Evolutionary conservation across 2,329 filamentous ascomycete genomes (phyloP).

Genomic region (Fusarium xyrophilum): DNA sequence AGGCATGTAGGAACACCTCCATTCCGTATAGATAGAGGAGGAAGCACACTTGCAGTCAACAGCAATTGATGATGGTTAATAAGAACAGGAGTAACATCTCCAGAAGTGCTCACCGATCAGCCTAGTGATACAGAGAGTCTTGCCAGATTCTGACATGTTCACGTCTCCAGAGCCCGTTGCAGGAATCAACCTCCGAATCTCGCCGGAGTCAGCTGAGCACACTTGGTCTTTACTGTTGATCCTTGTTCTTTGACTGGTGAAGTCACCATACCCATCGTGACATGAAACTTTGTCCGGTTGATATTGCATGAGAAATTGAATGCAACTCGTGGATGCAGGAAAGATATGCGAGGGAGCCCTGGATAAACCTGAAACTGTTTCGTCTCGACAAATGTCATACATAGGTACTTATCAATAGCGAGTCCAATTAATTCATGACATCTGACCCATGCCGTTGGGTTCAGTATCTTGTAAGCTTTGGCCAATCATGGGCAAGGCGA

Average conservation of each 20-base stretch:
- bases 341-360: background rate
- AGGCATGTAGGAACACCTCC: background rate
- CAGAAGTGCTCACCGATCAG: background rate
- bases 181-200: background rate
- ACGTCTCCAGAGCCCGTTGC: background rate
- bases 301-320: background rate
- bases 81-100: background rate
- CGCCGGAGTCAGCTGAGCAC: background rate
- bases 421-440: background rate
- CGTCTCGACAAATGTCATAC: background rate
- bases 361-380: background rate
- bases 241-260: background rate
- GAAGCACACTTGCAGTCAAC: background rate
- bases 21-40: background rate
- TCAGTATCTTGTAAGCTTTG: conserved; percentile 2
- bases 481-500: conserved; percentile 19
- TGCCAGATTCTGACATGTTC: background rate
- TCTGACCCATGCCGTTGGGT: background rate
- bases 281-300: background rate
- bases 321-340: background rate
- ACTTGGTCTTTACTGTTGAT: background rate
- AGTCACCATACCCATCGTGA: background rate
- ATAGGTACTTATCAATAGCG: background rate
- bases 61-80: background rate
- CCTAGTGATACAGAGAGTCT: background rate